phyloP scores from a whole-genome alignment of 352 stramenopile genomes.

The Hyaloperonospora brassicae region DNA sequence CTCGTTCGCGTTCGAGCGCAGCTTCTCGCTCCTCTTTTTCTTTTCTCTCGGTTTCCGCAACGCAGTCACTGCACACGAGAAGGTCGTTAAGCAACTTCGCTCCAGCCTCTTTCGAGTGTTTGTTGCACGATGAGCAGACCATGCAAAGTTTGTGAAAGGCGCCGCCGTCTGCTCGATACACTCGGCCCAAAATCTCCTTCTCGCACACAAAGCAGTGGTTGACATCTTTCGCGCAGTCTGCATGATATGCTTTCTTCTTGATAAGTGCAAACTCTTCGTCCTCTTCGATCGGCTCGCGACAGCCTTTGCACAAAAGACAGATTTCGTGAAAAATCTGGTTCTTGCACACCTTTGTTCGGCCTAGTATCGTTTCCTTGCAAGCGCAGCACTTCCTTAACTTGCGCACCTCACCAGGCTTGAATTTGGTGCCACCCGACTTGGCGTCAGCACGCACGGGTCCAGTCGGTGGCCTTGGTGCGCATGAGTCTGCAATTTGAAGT shows the following conservation, averaged over 20 bases:
- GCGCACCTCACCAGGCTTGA: slow-evolving; percentile 63
- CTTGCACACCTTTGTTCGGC: slow-evolving; percentile 64
- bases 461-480: slow-evolving; percentile 30
- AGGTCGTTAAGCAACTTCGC: slow-evolving; percentile 47
- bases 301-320: slow-evolving; percentile 66
- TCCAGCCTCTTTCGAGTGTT: slow-evolving; percentile 54
- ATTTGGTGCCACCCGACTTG: slow-evolving; percentile 41
- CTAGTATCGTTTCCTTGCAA: slow-evolving; percentile 79
- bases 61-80: slow-evolving; percentile 49
- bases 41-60: slow-evolving; percentile 43
- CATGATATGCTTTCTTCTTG: slow-evolving; percentile 78
- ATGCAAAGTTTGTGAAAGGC: slow-evolving; percentile 79
- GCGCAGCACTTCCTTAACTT: slow-evolving; percentile 68
- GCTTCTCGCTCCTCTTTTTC: slow-evolving; percentile 45
- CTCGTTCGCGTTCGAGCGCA: slow-evolving; percentile 33
- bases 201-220: slow-evolving; percentile 65
- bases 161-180: slow-evolving; percentile 53
- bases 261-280: slow-evolving; percentile 71
- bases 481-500: slow-evolving; percentile 24
- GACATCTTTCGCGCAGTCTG: slow-evolving; percentile 59
- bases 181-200: slow-evolving; percentile 74
- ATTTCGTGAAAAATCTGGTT: slow-evolving; percentile 83
- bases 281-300: slow-evolving; percentile 69
- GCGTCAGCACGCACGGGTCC: slow-evolving; percentile 41
- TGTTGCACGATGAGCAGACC: slow-evolving; percentile 61